Base-by-base conservation (phyloP, 1,284 basidiomycete species). In the Rhodotorula mucilaginosa region DNA sequence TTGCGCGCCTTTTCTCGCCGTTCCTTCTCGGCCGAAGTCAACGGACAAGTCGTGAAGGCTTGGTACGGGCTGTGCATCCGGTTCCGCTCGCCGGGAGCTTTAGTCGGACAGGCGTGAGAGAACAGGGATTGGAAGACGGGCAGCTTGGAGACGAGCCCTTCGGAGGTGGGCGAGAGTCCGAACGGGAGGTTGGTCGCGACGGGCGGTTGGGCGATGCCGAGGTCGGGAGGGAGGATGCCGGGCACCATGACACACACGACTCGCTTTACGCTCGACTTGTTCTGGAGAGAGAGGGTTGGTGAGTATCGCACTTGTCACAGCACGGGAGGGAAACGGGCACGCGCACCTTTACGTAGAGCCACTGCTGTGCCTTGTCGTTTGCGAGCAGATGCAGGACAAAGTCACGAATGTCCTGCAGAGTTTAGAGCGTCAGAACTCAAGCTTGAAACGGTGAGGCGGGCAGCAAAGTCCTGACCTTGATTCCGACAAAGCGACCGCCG, bases 81-180 rank as follows among this genome's bases (percentile, higher is more conserved):
- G 51, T 86, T 88, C 64, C 85, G 84, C 74, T 97, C 93, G 1
- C 94, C 94, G 0, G 93, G 93, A 1, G 93, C 93, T 51, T 89
- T 87, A 0, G 92, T 94, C 0, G 93, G 94, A 76, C 90, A 92
- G 5, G 91, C 92, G 82, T 95, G 92, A 66, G 90, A 90, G 82
- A 96, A 97, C 1, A 92, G 89, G 21, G 86, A 86, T 2, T 88
- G 84, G 59, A 97, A 87, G 77, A 92, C 89, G 0, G 92, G 90
- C 3, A 96, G 79, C 13, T 82, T 79, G 1, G 81, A 79, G 4
- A 81, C 82, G 23, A 64, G 48, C 31, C 58, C 46, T 18, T 51
- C 58, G 47, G 70, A 52, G 44, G 73, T 3, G 23, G 58, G 60
- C 19, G 64, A 13, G 52, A 75, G 68, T 2, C 56, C 86, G 15